These are phyloP conservation scores for Endothia cerciana DNA, from an alignment of 2,329 filamentous ascomycete species.

Conservation along the genomic window DNA sequence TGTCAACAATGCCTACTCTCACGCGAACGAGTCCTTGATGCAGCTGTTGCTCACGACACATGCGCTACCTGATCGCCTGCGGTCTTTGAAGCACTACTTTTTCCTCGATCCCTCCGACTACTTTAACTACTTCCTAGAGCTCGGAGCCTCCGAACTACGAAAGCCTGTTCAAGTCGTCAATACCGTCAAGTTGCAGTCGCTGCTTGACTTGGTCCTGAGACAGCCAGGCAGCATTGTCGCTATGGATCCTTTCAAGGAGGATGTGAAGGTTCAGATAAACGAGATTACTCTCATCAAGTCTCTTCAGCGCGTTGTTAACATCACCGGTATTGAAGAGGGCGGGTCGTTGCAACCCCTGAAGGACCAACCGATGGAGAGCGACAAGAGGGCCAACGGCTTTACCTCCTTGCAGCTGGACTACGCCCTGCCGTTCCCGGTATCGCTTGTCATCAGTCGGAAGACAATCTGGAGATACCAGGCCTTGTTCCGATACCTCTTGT, in stretches of 20 bases:
- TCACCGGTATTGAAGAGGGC: slow-evolving; percentile 91
- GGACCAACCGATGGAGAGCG: slow-evolving; percentile 70
- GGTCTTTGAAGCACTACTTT: slow-evolving; percentile 97
- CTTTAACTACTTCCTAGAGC: slow-evolving; percentile 96
- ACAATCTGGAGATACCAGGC: slow-evolving; percentile 97
- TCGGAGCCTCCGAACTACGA: slow-evolving; percentile 84
- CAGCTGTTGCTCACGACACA: slow-evolving; percentile 91
- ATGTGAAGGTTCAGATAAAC: slow-evolving; percentile 97
- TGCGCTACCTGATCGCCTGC: slow-evolving; percentile 81
- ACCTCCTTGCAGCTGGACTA: slow-evolving; percentile 95
- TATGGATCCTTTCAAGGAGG: slow-evolving; percentile 95
- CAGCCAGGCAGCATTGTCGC: slow-evolving; percentile 94
- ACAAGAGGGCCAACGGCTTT: slow-evolving; percentile 87
- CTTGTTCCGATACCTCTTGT: slow-evolving; percentile 91
- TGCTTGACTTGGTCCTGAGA: slow-evolving; percentile 94
- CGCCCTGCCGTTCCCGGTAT: slow-evolving; percentile 90
- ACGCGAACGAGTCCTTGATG: slow-evolving; percentile 92
- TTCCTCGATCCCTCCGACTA: slow-evolving; percentile 98
- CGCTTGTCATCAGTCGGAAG: slow-evolving; percentile 92
- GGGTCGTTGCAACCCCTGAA: slow-evolving; percentile 77
- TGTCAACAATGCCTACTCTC: slow-evolving; percentile 91
- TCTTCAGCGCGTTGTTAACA: slow-evolving; percentile 94
- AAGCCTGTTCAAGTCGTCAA: slow-evolving; percentile 91
- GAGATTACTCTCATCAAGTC: slow-evolving; percentile 91
- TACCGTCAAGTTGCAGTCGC: slow-evolving; percentile 87